Base-by-base conservation (phyloP, 2,329 filamentous ascomycete species). In the Hypomyces perniciosus region DNA sequence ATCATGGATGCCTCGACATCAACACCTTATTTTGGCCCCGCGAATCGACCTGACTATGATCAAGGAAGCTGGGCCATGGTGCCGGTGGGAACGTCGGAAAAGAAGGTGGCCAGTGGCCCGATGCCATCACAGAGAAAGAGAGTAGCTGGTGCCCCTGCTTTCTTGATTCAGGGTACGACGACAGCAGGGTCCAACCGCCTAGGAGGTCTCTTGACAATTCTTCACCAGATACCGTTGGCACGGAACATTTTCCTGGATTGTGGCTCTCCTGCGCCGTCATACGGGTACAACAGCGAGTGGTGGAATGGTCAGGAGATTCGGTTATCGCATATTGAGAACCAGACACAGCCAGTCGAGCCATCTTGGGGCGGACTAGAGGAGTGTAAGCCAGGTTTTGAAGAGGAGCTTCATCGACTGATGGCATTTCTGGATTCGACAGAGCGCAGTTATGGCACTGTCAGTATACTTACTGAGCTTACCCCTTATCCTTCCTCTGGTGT, bases 391-490 rank as follows among this genome's bases (percentile, higher is more conserved):
- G 63, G 71, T 13, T 70, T 80, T 52, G 64, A 69, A 46, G 72
- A 80, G 27, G 82, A 85, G 61, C 56, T 84, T 2, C 81, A 84
- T 56, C 78, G 82, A 10, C 63, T 85, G 5, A 75, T 85, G 69
- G 81, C 80, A 8, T 84, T 85, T 54, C 70, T 85, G 3, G 81
- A 85, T 51, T 68, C 65, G 8, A 82, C 81, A 0, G 77, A 84
- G 28, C 73, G 83, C 40, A 77, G 75, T 40, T 84, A 83, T 56
- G 82, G 78, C 10, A 78, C 76, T 0, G 74, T 73, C 26, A 77
- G 80, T 50, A 66, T 69, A 5, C 62, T 84, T 5, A 62, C 68
- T 4, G 65, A 72, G 9, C 56, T 68, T 31, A 64, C 67, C 9
- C 64, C 71, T 26, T 63, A 59, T 27, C 54, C 62, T n/a, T 60